Conservation (phyloP, 2,329 filamentous ascomycete species). For the Xylaria multiplex region DNA sequence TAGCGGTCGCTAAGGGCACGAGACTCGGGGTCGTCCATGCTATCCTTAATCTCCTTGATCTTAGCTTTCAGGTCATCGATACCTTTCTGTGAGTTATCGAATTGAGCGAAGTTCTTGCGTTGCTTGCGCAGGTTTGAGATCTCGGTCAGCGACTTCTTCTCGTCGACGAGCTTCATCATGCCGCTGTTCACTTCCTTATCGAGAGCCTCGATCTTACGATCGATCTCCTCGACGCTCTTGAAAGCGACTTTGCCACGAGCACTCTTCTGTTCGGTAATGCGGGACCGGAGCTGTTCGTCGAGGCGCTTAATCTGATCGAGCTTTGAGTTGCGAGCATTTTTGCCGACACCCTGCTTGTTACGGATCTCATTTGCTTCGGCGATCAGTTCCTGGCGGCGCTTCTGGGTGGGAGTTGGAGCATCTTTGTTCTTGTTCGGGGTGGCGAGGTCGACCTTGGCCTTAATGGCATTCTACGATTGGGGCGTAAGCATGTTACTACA, state of each 20-base stretch:
- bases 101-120: constrained; percentile 87
- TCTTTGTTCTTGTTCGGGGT: constrained; percentile 79
- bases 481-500: constrained; percentile 31
- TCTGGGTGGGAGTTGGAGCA: constrained; percentile 80
- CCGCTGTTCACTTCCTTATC: constrained; percentile 89
- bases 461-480: constrained; percentile 76
- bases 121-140: constrained; percentile 85
- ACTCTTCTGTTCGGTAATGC: constrained; percentile 86
- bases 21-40: constrained; percentile 88
- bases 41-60: constrained; percentile 88
- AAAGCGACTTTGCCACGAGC: constrained; percentile 82
- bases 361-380: constrained; percentile 85
- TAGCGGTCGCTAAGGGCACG: constrained; percentile 90
- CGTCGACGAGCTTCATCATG: constrained; percentile 94
- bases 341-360: constrained; percentile 86
- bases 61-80: constrained; percentile 89
- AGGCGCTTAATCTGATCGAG: constrained; percentile 92
- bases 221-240: constrained; percentile 89
- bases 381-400: constrained; percentile 87
- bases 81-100: constrained; percentile 86
- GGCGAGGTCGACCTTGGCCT: constrained; percentile 86
- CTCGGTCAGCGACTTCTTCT: constrained; percentile 91
- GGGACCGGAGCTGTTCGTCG: constrained; percentile 87
- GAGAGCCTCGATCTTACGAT: constrained; percentile 81
- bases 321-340: constrained; percentile 79